Percentiles rank a stretch among this genome's conserved stretches.
phyloP scores from a whole-genome alignment of 2,329 filamentous ascomycete genomes.

The Penicillium sp. region DNA sequence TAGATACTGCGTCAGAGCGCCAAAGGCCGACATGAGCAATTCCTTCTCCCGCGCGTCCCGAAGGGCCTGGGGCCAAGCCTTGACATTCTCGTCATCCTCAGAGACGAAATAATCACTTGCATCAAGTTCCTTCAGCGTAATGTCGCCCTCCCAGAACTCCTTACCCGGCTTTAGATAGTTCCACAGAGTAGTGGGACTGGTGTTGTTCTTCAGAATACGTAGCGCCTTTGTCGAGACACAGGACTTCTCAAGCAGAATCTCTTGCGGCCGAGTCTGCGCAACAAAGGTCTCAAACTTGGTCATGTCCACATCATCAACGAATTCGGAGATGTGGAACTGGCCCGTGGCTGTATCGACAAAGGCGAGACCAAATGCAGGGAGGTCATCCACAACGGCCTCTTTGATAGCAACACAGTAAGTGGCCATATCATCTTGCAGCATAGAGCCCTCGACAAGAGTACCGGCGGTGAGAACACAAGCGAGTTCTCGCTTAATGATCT shows the following conservation, averaged over 20 bases:
- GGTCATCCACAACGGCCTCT: conserved; percentile 65
- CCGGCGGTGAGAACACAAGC: conserved; percentile 88
- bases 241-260: conserved; percentile 85
- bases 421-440: conserved; percentile 97
- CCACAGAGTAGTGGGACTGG: conserved; percentile 88
- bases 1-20: conserved; percentile 84
- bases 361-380: conserved; percentile 83
- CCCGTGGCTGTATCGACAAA: conserved; percentile 96
- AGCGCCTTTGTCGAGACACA: conserved; percentile 82
- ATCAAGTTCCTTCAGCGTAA: conserved; percentile 76
- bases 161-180: conserved; percentile 82
- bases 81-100: conserved; percentile 55
- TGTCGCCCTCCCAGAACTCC: conserved; percentile 89
- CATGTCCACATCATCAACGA: conserved; percentile 85
- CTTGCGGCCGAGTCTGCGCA: conserved; percentile 84
- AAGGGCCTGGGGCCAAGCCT: conserved; percentile 76
- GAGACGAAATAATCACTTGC: conserved; percentile 74
- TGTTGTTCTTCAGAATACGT: conserved; percentile 95
- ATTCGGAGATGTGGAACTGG: conserved; percentile 90
- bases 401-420: conserved; percentile 97
- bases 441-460: conserved; percentile 89
- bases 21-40: conserved; percentile 83
- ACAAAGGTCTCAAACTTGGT: conserved; percentile 98
- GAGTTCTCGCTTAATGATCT: conserved; percentile 88
- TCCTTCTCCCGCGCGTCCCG: conserved; percentile 73